Percentiles rank a stretch among this genome's conserved stretches.
These are phyloP conservation scores for Starmerella riodocensis DNA, from an alignment of 805 yeast genomes.

Conservation along the genomic window DNA sequence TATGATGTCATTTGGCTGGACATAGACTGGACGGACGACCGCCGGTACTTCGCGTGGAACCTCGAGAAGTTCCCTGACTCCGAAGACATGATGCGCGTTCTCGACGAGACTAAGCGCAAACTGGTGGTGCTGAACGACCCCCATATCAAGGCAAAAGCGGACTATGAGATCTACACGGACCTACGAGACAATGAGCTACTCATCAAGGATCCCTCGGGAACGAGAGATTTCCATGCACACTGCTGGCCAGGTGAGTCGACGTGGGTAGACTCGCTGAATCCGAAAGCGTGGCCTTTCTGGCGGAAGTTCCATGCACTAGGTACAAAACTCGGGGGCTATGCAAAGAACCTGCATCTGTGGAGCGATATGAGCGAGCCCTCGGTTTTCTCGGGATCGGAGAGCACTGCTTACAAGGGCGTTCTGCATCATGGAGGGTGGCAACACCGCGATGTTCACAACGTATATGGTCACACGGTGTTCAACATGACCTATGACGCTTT, in stretches of 20 bases:
- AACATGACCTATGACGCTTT: constrained; percentile 66
- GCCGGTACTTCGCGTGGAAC: constrained; percentile 89
- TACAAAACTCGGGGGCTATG: constrained; percentile 34
- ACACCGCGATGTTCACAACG: constrained; percentile 81
- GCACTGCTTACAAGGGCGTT: constrained; percentile 70
- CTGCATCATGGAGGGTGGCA: constrained; percentile 73
- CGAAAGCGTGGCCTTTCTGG: constrained; percentile 52
- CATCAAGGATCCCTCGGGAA: constrained; percentile 32
- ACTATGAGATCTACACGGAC: constrained; percentile 49
- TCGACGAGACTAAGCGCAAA: constrained; percentile 64
- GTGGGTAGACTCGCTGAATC: constrained; percentile 81
- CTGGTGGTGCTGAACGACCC: constrained; percentile 84
- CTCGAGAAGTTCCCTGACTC: constrained; percentile 62
- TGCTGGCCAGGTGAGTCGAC: constrained; percentile 97
- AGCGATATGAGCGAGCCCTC: constrained; percentile 98
- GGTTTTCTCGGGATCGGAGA: constrained; percentile 88
- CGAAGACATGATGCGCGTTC: constrained; percentile 45
- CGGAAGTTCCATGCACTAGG: constrained; percentile 36
- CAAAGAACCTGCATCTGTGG: constrained; percentile 73
- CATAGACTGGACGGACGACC: constrained; percentile 76
- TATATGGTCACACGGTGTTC: constrained; percentile 68
- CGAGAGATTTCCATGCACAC: constrained; percentile 53
- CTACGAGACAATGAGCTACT: constrained; percentile 34
- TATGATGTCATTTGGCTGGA: constrained; percentile 92
- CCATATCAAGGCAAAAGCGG: constrained; percentile 50